phyloP scores from a whole-genome alignment of 768 basidiomycete genomes.

The Kwoniella sp. region DNA sequence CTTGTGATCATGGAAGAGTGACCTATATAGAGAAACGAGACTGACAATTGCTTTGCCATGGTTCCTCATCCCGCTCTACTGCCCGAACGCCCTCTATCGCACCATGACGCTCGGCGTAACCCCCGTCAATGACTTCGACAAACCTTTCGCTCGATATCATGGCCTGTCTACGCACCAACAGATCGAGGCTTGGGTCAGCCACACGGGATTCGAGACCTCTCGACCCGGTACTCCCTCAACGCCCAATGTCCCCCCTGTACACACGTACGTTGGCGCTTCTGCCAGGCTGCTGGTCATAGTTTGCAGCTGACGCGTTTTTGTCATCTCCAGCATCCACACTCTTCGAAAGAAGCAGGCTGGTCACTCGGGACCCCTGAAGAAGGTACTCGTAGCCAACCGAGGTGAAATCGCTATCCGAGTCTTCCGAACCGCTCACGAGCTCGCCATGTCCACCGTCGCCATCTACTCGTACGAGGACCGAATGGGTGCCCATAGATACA shows the following conservation, averaged over 20 bases:
- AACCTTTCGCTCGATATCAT: conserved; percentile 1
- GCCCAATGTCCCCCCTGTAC: conserved; percentile 15
- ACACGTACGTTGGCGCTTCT: conserved; percentile 30
- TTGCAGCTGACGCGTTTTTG: background rate
- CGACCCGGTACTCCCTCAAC: conserved; percentile 36
- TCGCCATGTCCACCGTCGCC: conserved; percentile 98
- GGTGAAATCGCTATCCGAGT: conserved; percentile 97
- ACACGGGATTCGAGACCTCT: conserved; percentile 42
- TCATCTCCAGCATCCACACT: conserved; percentile 46
- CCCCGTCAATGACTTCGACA: conserved; percentile 20
- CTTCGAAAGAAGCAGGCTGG: conserved; percentile 56
- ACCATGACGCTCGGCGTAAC: conserved; percentile 14
- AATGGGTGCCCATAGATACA: conserved; percentile 94
- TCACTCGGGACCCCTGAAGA: conserved; percentile 55
- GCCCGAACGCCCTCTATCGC: background rate
- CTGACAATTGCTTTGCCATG: background rate
- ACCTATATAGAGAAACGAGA: background rate
- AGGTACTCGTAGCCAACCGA: conserved; percentile 58
- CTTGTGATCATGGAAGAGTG: background rate
- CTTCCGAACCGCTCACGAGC: conserved; percentile 95
- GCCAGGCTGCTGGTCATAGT: background rate
- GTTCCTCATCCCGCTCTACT: background rate
- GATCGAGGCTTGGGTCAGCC: conserved; percentile 48
- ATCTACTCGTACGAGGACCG: conserved; percentile 98
- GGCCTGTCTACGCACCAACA: conserved; percentile 37